These are phyloP conservation scores for Solanum okadae DNA, from an alignment of 257 asterid genomes.

Conservation along the genomic window DNA sequence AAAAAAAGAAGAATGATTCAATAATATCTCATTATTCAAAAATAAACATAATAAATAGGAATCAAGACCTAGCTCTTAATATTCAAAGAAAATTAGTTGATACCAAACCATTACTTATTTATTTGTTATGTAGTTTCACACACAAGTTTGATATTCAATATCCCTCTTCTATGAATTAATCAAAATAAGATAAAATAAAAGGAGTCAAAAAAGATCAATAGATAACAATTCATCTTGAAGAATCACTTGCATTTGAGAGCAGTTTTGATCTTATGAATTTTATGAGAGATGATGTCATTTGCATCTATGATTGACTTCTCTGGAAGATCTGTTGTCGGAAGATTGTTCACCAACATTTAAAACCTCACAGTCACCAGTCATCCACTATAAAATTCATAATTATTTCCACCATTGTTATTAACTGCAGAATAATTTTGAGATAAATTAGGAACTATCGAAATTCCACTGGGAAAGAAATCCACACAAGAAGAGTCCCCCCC, in stretches of 20 bases:
- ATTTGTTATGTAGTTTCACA: too few relatives aligned
- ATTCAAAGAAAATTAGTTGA: too few relatives aligned
- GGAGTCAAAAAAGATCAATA: neutral
- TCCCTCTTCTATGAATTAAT: neutral
- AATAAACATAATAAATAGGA: neutral
- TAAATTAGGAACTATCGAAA: conserved; percentile 49
- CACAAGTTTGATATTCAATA: too few relatives aligned
- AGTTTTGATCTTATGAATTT: conserved; percentile 40
- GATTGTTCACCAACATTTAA: conserved; percentile 4
- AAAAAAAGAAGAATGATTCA: neutral
- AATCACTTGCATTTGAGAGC: conserved; percentile 28
- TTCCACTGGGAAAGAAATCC: conserved; percentile 59
- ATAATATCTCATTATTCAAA: neutral
- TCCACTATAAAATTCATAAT: neutral
- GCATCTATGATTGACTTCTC: conserved; percentile 47
- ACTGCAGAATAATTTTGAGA: conserved; percentile 1
- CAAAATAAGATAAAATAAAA: too few relatives aligned
- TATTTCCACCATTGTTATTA: neutral
- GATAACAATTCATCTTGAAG: neutral
- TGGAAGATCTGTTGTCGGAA: conserved; percentile 40
- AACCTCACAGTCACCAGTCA: neutral
- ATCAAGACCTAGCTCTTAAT: too few relatives aligned
- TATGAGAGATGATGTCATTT: conserved; percentile 44
- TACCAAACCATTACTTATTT: too few relatives aligned
- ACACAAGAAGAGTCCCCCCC: conserved; percentile 31